Conservation (phyloP, 495 filamentous ascomycete species). For the Lasiosphaeriaceae sp. region DNA sequence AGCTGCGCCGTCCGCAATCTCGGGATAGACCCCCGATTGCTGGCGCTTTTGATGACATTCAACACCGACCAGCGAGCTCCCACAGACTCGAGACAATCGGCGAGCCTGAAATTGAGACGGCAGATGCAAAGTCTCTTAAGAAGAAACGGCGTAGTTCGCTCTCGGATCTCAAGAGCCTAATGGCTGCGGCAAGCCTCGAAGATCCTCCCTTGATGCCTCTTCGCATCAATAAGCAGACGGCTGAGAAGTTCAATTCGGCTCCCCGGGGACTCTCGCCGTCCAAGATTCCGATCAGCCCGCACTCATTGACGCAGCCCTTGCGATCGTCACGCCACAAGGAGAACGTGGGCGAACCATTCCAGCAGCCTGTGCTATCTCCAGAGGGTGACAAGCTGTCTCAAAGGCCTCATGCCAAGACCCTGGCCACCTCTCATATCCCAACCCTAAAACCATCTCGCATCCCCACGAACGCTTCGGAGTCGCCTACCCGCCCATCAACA, state of each 20-base stretch:
- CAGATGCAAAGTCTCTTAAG: slow-evolving; percentile 44
- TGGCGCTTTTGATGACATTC: slow-evolving; percentile 56
- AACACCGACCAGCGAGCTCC: slow-evolving; percentile 44
- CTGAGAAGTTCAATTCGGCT: slow-evolving; percentile 54
- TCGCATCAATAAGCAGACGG: slow-evolving; percentile 50
- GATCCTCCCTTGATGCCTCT: slow-evolving; percentile 40
- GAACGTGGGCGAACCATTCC: slow-evolving; percentile 31
- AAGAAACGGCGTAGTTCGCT: slow-evolving; percentile 90
- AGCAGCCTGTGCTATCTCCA: slow-evolving; percentile 5
- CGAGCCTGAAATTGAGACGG: slow-evolving; percentile 42
- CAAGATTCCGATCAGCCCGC: slow-evolving; percentile 42
- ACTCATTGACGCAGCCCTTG: slow-evolving; percentile 15
- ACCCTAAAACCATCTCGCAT: slow-evolving; percentile 35
- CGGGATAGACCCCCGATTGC: slow-evolving; percentile 60
- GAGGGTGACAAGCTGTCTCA: slow-evolving; percentile 11
- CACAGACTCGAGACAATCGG: slow-evolving; percentile 47
- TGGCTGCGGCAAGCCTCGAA: slow-evolving; percentile 45
- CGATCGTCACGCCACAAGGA: slow-evolving; percentile 37
- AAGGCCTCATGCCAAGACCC: slow-evolving; percentile 34
- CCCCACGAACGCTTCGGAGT: slow-evolving; percentile 21
- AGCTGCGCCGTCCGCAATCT: slow-evolving; percentile 58
- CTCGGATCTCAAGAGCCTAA: slow-evolving; percentile 72
- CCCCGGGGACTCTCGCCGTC: slow-evolving; percentile 35
- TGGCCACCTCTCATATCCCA: slow-evolving; percentile 47
- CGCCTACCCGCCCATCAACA: neutral